phyloP scores from a whole-genome alignment of 805 yeast species.

The Myxozyma kluyveri region DNA sequence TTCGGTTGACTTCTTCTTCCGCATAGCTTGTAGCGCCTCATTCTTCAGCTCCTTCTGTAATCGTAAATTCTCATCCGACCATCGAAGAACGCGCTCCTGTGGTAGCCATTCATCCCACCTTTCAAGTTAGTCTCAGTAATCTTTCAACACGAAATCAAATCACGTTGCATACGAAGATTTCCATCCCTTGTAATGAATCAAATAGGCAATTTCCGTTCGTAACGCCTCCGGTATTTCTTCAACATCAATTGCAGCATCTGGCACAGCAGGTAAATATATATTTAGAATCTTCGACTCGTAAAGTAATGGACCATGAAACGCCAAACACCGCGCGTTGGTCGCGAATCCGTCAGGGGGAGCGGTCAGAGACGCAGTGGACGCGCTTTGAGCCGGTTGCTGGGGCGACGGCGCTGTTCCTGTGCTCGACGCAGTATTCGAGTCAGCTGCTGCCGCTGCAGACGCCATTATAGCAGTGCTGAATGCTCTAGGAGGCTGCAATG shows the following conservation, averaged over 20 bases:
- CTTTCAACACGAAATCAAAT: background rate
- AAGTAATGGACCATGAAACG: conserved; percentile 85
- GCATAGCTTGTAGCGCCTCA: conserved; percentile 42
- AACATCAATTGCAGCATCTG: conserved; percentile 32
- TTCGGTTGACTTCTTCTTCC: conserved; percentile 20
- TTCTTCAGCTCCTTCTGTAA: conserved; percentile 59
- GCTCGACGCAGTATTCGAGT: background rate
- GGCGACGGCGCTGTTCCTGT: background rate
- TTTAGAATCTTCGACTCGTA: conserved; percentile 82
- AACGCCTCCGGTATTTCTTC: conserved; percentile 42
- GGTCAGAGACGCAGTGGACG: background rate
- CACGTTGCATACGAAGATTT: conserved; percentile 50
- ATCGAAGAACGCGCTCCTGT: conserved; percentile 61
- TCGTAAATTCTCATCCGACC: conserved; percentile 63
- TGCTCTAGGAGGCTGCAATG: too few species aligned
- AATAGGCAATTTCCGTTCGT: conserved; percentile 48
- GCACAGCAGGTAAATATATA: conserved; percentile 55
- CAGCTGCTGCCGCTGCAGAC: background rate
- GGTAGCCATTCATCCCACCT: conserved; percentile 84
- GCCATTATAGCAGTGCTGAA: too few species aligned
- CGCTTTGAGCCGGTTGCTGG: background rate
- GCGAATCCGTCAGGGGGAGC: conserved; percentile 27
- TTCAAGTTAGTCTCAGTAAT: background rate
- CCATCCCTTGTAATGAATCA: conserved; percentile 93
- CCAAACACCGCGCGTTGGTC: conserved; percentile 51